Evolutionary conservation across 176 grass and related monocot species (phyloP), one percentile per base, ranked within the genome.

Genomic region (Poa pratensis): DNA sequence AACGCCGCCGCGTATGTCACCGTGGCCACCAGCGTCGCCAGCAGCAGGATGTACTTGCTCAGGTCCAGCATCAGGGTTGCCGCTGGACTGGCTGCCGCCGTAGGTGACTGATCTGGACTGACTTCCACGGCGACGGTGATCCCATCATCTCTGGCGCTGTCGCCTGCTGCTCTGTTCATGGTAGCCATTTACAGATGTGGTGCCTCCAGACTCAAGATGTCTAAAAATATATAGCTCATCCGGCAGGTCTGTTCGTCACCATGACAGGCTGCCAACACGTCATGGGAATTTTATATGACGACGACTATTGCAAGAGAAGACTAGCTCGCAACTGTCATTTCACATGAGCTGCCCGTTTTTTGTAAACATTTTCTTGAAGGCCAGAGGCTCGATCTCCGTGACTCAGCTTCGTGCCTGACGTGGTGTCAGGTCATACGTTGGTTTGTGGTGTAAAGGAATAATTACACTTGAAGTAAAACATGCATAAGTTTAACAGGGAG

Each of bases 11-110:
- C 51, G 26, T 89, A 88, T 42, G 86, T 77, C 28, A 88, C 32
- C 1, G 79, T 76, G 3, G 80, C 74, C 24, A 83, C 71, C 73
- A 88, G 52, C 20, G 66, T 49, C 19, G 86, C 80, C 37, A 86
- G 76, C 34, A 86, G 63, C 76, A 78, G 65, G 20, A 86, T 35
- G 54, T 80, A 86, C 84, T 86, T 86, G 30, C 50, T 64, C 49
- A 83, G 67, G 1, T 40, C 72, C 26, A 30, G 24, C 46, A 75
- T 75, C 15, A 75, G 46, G 19, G 39, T 39, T 7, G 16, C 16
- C 46, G 46, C 46, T 66, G 6, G 63, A 34, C 3, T 67, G 28
- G 53, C 19, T 5, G 46, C 46, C 48, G 61, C 6, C 13, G 60
- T 16, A 9, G 32, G 8, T 0, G 34, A 18, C 4, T 18, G 18